A percentile compares a stretch with the other conserved stretches of the same genome.
Conservation (phyloP, 352 stramenopile genomes). For the Blastocystis hominis region DNA sequence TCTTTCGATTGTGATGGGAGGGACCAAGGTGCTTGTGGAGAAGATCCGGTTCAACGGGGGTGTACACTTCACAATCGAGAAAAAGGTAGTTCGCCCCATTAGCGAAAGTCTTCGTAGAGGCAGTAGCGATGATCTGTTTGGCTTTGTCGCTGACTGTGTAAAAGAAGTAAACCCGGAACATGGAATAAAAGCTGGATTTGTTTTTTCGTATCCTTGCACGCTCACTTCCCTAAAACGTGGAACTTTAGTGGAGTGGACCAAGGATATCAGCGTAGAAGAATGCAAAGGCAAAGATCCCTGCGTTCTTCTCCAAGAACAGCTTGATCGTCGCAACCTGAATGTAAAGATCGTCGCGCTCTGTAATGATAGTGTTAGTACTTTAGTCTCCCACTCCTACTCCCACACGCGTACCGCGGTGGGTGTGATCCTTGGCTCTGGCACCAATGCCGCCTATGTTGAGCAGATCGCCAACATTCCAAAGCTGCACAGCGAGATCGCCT, state of each 20-base stretch:
- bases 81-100: neutral
- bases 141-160: conserved; percentile 14
- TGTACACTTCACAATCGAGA: neutral
- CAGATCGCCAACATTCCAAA: conserved; percentile 61
- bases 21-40: neutral
- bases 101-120: neutral
- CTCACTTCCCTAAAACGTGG: conserved; percentile 58
- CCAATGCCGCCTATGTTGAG: conserved; percentile 63
- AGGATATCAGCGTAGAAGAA: conserved; percentile 58
- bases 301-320: conserved; percentile 56
- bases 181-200: conserved; percentile 59
- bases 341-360: conserved; percentile 60
- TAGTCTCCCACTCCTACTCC: conserved; percentile 59
- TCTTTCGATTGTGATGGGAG: neutral
- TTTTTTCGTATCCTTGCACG: conserved; percentile 62
- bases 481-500: conserved; percentile 37
- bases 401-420: conserved; percentile 58
- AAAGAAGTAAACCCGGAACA: conserved; percentile 17
- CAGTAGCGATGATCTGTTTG: neutral
- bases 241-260: conserved; percentile 62
- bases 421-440: conserved; percentile 63
- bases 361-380: conserved; percentile 63
- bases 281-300: conserved; percentile 61
- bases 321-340: conserved; percentile 50
- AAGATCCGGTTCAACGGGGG: conserved; percentile 9